Conservation (phyloP, 164 flowering plant species). For the Malania oleifera region DNA sequence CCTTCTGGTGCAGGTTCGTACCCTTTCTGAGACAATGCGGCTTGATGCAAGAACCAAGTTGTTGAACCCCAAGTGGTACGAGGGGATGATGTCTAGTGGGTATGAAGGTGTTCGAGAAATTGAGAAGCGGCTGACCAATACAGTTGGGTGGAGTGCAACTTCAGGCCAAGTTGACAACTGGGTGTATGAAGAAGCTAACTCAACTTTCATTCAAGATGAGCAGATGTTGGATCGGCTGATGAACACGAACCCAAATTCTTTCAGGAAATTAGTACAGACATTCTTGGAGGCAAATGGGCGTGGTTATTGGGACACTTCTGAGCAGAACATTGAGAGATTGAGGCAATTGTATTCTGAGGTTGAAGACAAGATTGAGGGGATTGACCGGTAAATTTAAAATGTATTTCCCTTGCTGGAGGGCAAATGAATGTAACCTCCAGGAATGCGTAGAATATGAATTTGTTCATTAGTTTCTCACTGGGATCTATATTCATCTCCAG, state of each 20-base stretch:
- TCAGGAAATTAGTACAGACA: conserved; percentile 90
- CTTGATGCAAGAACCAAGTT: conserved; percentile 94
- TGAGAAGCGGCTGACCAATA: conserved; percentile 91
- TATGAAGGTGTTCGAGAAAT: conserved; percentile 98
- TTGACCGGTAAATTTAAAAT: conserved; percentile 52
- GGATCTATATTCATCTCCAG: no score
- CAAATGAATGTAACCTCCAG: conserved; percentile 2
- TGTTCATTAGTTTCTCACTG: conserved; percentile 8
- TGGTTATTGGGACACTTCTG: conserved; percentile 95
- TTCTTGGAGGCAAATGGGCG: conserved; percentile 98
- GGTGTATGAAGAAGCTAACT: conserved; percentile 96
- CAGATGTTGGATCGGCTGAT: conserved; percentile 87
- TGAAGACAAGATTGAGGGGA: conserved; percentile 98
- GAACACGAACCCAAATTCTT: conserved; percentile 93
- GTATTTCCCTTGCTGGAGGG: background rate
- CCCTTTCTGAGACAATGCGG: conserved; percentile 88
- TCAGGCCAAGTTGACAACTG: conserved; percentile 98
- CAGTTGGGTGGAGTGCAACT: conserved; percentile 99
- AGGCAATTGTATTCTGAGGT: conserved; percentile 88
- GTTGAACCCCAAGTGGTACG: conserved; percentile 98
- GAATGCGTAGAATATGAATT: conserved; percentile 10
- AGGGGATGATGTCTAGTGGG: conserved; percentile 91
- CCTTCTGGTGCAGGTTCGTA: conserved; percentile 52
- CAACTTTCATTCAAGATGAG: conserved; percentile 87
- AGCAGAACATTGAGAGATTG: conserved; percentile 75